A percentile compares a stretch with the other conserved stretches of the same genome.
phyloP scores from a whole-genome alignment of 805 yeast species.

The Hanseniaspora hatyaiensis region DNA sequence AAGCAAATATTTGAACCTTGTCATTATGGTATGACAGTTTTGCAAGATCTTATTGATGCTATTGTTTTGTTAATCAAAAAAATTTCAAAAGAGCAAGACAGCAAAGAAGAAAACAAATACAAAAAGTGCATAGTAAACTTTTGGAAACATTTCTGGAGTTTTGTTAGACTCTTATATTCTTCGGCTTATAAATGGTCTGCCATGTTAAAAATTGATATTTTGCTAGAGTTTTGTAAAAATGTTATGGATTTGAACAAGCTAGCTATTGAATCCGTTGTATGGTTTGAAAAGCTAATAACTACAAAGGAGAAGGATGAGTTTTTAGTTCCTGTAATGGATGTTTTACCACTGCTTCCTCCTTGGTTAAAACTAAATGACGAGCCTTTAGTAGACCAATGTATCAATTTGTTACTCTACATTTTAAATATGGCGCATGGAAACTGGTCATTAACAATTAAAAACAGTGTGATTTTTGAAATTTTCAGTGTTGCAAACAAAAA shows the following conservation, averaged over 20 bases:
- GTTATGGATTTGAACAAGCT: constrained; percentile 65
- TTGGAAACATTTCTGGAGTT: constrained; percentile 71
- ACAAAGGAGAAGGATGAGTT: constrained; percentile 22
- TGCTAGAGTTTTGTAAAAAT: constrained; percentile 77
- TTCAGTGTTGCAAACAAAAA: constrained; percentile 60
- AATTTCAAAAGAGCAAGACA: constrained; percentile 20
- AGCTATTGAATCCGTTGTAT: constrained; percentile 47
- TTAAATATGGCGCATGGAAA: constrained; percentile 49
- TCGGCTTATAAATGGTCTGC: constrained; percentile 69
- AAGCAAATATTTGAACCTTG: constrained; percentile 56
- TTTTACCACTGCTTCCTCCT: constrained; percentile 56
- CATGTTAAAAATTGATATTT: constrained; percentile 40
- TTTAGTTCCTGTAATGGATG: constrained; percentile 45
- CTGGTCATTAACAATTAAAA: constrained; percentile 31
- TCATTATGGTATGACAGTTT: constrained; percentile 59
- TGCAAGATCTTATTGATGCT: constrained; percentile 59
- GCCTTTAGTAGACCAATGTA: constrained; percentile 56
- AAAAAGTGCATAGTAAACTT: constrained; percentile 29
- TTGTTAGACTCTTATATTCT: constrained; percentile 54
- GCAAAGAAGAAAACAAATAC: constrained; percentile 19
- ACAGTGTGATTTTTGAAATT: constrained; percentile 44
- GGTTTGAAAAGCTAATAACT: constrained; percentile 8
- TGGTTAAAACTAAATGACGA: constrained; percentile 79
- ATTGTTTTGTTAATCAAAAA: constrained; percentile 30
- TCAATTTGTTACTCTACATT: constrained; percentile 51